Conservation (phyloP, 768 basidiomycete species). For the Leucosporidium scottii region DNA sequence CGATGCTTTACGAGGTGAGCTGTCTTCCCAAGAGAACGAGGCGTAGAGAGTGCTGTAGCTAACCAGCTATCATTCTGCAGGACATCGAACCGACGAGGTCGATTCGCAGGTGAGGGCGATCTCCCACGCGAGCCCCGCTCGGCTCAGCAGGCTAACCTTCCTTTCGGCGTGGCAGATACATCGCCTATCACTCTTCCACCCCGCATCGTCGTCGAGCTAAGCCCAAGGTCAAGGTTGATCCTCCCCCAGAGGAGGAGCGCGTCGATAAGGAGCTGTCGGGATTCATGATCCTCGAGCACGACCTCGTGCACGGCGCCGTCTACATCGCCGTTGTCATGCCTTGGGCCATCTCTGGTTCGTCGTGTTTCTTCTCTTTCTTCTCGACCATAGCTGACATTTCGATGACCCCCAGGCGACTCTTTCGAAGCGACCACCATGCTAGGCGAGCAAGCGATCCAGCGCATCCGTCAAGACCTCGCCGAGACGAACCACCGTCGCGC, state of each 20-base stretch:
- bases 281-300: slow-evolving; percentile 17
- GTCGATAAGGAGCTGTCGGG: slow-evolving; percentile 10
- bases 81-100: slow-evolving; percentile 1
- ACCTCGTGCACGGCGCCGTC: slow-evolving; percentile 3
- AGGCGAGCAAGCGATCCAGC: slow-evolving; percentile 12
- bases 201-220: slow-evolving; percentile 13
- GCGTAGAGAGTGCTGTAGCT: neutral
- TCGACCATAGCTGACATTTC: neutral
- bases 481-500: neutral
- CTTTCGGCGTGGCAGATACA: slow-evolving; percentile 2
- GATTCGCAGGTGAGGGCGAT: too few relatives aligned
- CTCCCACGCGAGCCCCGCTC: too few relatives aligned
- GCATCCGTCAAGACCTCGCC: neutral
- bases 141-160: too few relatives aligned
- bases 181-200: slow-evolving; percentile 3
- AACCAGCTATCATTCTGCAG: neutral
- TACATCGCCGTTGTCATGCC: slow-evolving; percentile 18
- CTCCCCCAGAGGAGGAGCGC: neutral
- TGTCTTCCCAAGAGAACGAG: neutral
- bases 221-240: slow-evolving; percentile 1
- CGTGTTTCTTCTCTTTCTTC: neutral
- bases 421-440: slow-evolving; percentile 20
- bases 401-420: slow-evolving; percentile 5
- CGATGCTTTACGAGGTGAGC: neutral
- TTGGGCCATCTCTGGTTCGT: neutral